Conservation (phyloP, 1,284 basidiomycete species). For the Ceratobasidium papillatum region DNA sequence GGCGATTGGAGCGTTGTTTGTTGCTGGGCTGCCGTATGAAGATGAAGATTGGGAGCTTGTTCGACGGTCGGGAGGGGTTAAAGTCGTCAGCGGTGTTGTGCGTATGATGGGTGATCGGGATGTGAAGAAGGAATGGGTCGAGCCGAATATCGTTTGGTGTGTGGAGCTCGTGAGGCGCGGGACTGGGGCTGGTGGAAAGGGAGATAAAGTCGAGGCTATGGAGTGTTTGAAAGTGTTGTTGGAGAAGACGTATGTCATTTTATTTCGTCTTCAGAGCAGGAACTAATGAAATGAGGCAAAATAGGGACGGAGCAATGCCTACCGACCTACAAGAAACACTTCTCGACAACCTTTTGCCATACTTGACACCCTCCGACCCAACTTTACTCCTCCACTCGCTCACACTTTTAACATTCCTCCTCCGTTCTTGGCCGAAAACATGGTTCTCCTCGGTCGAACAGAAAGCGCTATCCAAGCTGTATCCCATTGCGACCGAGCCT, state of each 20-base stretch:
- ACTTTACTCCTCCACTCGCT: constrained; percentile 80
- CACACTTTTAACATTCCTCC: constrained; percentile 72
- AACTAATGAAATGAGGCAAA: background rate
- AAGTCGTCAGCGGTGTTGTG: constrained; percentile 71
- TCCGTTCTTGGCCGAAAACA: constrained; percentile 69
- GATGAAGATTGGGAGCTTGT: constrained; percentile 82
- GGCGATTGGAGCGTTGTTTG: constrained; percentile 33
- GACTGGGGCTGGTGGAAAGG: constrained; percentile 59
- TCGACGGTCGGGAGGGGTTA: constrained; percentile 76
- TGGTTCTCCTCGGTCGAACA: constrained; percentile 78
- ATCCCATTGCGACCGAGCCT: constrained; percentile 78
- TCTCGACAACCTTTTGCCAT: constrained; percentile 75
- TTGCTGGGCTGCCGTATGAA: constrained; percentile 44
- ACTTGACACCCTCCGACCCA: constrained; percentile 77
- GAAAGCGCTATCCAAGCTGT: constrained; percentile 73
- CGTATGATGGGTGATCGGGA: constrained; percentile 47
- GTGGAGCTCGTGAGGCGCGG: constrained; percentile 81
- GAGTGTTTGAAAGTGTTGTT: constrained; percentile 78
- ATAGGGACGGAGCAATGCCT: constrained; percentile 58
- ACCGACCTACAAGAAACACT: constrained; percentile 67
- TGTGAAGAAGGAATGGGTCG: constrained; percentile 80
- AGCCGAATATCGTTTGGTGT: constrained; percentile 79
- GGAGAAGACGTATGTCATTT: constrained; percentile 59
- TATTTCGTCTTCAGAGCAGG: constrained; percentile 6
- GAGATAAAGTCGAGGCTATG: constrained; percentile 84